These are phyloP conservation scores for Paxillus involutus DNA, from an alignment of 768 basidiomycete species.

Conservation along the genomic window DNA sequence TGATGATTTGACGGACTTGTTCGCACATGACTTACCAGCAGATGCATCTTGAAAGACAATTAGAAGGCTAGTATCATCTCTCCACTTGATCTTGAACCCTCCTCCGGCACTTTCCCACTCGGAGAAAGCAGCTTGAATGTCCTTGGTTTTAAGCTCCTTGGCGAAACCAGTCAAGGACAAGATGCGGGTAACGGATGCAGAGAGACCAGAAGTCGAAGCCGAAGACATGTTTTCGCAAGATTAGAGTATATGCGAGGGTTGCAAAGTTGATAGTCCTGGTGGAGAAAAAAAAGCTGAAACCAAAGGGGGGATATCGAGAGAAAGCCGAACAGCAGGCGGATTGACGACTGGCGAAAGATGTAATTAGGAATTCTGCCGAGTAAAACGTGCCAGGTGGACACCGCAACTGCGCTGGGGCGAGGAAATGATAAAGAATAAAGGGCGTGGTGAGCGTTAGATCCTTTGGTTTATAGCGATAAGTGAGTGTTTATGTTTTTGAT, in stretches of 20 bases:
- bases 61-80: conserved; percentile 92
- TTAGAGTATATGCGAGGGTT: conserved; percentile 7
- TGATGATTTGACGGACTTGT: neutral
- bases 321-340: conserved; percentile 14
- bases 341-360: conserved; percentile 10
- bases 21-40: conserved; percentile 63
- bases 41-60: conserved; percentile 92
- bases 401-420: conserved; percentile 2
- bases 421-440: neutral
- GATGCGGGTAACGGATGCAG: conserved; percentile 95
- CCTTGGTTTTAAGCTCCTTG: conserved; percentile 95
- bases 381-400: conserved; percentile 25
- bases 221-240: conserved; percentile 47
- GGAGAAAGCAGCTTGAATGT: conserved; percentile 87
- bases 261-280: conserved; percentile 3
- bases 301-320: conserved; percentile 17
- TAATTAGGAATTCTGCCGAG: conserved; percentile 25
- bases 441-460: conserved; percentile 10
- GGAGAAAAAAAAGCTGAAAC: neutral
- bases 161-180: conserved; percentile 90
- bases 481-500: conserved; percentile 27
- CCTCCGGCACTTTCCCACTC: conserved; percentile 86
- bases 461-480: conserved; percentile 14
- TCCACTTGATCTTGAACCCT: conserved; percentile 99
- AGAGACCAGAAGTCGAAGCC: conserved; percentile 74